A percentile compares a stretch with the other conserved stretches of the same genome.
Conservation (phyloP, 208 protist genomes). For the Acanthamoeba culbertsoni region DNA sequence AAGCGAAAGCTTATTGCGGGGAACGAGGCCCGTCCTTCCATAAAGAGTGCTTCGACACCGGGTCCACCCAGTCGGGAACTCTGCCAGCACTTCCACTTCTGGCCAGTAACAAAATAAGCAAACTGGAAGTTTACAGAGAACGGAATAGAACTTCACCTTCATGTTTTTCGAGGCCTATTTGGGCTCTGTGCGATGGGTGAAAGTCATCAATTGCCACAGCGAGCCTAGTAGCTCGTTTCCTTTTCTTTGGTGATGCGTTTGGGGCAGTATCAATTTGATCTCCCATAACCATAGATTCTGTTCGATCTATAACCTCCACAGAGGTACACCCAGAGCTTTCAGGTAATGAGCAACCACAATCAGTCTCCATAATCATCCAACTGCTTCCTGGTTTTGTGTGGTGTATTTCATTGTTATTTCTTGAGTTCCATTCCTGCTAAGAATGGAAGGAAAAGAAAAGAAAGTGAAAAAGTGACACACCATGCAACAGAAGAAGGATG, state of each 20-base stretch:
- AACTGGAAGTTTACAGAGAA: too few relatives aligned
- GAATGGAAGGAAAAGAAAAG: neutral
- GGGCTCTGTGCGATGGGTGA: neutral
- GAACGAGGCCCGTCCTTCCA: neutral
- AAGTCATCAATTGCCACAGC: neutral
- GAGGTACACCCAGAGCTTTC: too few relatives aligned
- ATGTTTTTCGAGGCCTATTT: neutral
- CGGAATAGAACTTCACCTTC: too few relatives aligned
- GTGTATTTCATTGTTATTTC: too few relatives aligned
- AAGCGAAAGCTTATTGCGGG: neutral
- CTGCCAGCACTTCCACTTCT: conserved; percentile 30
- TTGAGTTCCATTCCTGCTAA: neutral
- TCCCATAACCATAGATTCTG: neutral
- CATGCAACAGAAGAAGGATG: conserved; percentile 33
- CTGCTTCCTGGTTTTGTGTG: too few relatives aligned
- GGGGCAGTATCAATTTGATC: neutral
- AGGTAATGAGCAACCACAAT: too few relatives aligned
- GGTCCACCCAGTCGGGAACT: neutral
- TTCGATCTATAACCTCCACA: neutral
- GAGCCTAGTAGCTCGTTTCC: neutral
- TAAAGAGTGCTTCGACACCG: neutral
- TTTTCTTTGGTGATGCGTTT: neutral
- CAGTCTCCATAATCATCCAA: too few relatives aligned
- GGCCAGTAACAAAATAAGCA: too few relatives aligned
- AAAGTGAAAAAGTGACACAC: neutral